phyloP scores from a whole-genome alignment of 2,329 filamentous ascomycete species.

The Clonostachys byssicola region DNA sequence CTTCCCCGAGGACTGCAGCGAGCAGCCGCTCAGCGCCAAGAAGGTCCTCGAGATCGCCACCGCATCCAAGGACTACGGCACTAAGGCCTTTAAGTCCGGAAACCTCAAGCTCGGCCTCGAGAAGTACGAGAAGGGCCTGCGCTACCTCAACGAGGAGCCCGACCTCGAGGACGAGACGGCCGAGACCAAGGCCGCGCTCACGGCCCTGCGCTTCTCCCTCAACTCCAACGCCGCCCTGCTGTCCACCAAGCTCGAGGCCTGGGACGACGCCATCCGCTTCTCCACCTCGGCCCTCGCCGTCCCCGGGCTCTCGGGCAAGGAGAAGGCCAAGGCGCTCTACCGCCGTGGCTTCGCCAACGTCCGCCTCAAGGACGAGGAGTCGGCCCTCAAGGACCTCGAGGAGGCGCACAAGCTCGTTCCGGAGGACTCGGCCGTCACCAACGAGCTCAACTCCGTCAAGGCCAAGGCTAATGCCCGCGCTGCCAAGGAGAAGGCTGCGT shows the following conservation, averaged over 20 bases:
- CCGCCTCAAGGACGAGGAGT: constrained; percentile 79
- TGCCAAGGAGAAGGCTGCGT: constrained; percentile 88
- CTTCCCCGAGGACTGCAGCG: constrained; percentile 79
- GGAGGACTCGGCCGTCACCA: constrained; percentile 67
- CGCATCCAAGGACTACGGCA: constrained; percentile 88
- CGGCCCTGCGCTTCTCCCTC: constrained; percentile 74
- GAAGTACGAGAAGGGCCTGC: constrained; percentile 92
- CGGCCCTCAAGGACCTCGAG: constrained; percentile 69
- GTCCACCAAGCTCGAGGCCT: constrained; percentile 74
- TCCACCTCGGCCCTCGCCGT: constrained; percentile 72
- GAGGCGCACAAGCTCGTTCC: constrained; percentile 74
- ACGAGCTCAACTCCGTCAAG: constrained; percentile 76
- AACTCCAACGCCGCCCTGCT: constrained; percentile 88
- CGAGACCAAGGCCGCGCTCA: constrained; percentile 63
- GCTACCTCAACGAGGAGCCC: constrained; percentile 84
- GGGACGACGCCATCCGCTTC: constrained; percentile 63
- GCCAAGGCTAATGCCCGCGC: constrained; percentile 66
- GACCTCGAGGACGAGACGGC: constrained; percentile 68
- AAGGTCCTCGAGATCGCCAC: constrained; percentile 74
- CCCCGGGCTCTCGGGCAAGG: constrained; percentile 61
- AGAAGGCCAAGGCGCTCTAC: constrained; percentile 87
- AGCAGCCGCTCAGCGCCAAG: constrained; percentile 58
- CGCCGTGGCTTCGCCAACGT: constrained; percentile 73
- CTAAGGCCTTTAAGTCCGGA: constrained; percentile 82
- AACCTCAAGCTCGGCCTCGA: constrained; percentile 68